Evolutionary conservation across 768 basidiomycete species (phyloP).

Genomic region (Russula emetica): DNA sequence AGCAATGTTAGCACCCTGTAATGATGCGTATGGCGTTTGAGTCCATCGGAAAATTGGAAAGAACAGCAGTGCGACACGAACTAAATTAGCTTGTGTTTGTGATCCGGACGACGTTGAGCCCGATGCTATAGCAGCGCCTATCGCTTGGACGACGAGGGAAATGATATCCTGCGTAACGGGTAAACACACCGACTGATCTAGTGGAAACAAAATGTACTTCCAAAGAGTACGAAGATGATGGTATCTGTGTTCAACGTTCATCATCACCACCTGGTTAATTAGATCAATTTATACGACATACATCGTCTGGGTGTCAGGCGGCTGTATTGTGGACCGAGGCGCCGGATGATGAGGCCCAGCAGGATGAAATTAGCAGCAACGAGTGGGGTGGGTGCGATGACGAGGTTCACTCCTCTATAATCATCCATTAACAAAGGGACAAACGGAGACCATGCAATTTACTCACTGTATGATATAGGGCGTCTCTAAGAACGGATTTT

Average conservation of each 20-base stretch:
- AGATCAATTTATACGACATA: conserved; percentile 1
- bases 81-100: background rate
- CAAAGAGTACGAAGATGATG: conserved; percentile 20
- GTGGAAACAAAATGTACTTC: background rate
- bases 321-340: conserved; percentile 23
- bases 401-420: conserved; percentile 9
- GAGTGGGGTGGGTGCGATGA: conserved; percentile 26
- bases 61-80: background rate
- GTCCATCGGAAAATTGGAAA: background rate
- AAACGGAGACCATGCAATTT: background rate
- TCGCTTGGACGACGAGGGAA: conserved; percentile 18
- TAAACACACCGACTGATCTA: background rate
- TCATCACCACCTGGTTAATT: background rate
- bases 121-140: conserved; percentile 22
- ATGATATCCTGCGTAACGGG: conserved; percentile 20
- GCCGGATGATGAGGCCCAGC: conserved; percentile 22
- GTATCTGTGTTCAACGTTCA: conserved; percentile 11
- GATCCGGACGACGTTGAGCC: background rate
- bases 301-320: conserved; percentile 23
- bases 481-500: conserved; percentile 4
- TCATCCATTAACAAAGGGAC: background rate
- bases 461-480: conserved; percentile 26
- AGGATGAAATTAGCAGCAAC: conserved; percentile 27
- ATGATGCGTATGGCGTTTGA: background rate
- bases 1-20: conserved; percentile 20